Conservation (phyloP, 805 yeast genomes). For the Yarrowia osloensis region DNA sequence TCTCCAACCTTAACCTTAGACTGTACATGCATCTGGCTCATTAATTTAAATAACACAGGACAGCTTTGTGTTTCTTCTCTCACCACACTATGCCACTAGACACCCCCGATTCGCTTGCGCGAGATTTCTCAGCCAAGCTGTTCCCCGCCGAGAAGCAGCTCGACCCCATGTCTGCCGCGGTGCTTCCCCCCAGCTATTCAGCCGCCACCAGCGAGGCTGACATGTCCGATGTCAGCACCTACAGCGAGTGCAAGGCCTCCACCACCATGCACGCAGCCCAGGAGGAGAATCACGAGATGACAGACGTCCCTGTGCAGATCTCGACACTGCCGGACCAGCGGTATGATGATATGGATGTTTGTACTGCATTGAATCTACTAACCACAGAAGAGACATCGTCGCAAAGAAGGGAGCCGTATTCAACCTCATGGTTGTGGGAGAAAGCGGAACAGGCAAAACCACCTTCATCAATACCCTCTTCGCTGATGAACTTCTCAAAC, state of each 20-base stretch:
- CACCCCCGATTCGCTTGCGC: conserved; percentile 22
- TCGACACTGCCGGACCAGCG: conserved; percentile 27
- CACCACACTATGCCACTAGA: conserved; percentile 15
- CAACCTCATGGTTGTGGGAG: conserved; percentile 75
- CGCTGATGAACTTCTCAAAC: conserved; percentile 40
- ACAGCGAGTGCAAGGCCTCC: conserved; percentile 22
- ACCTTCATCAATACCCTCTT: conserved; percentile 73
- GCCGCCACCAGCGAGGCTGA: conserved; percentile 27
- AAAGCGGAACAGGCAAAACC: conserved; percentile 72
- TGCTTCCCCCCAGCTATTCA: conserved; percentile 19
- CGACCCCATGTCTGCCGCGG: neutral
- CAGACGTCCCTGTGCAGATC: conserved; percentile 15
- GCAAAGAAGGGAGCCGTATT: conserved; percentile 63
- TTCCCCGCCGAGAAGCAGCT: conserved; percentile 1
- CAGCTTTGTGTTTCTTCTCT: neutral
- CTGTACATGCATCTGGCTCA: neutral
- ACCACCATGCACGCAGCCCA: neutral
- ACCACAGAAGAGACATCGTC: conserved; percentile 44
- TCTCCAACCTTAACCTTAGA: neutral
- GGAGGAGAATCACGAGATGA: neutral
- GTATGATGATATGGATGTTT: conserved; percentile 29
- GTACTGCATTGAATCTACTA: conserved; percentile 21
- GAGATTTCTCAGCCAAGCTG: conserved; percentile 21
- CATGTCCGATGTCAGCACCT: conserved; percentile 21
- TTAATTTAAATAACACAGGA: neutral